These are phyloP conservation scores for Herpotrichia juniperi DNA, from an alignment of 2,329 filamentous ascomycete genomes.

Conservation along the genomic window DNA sequence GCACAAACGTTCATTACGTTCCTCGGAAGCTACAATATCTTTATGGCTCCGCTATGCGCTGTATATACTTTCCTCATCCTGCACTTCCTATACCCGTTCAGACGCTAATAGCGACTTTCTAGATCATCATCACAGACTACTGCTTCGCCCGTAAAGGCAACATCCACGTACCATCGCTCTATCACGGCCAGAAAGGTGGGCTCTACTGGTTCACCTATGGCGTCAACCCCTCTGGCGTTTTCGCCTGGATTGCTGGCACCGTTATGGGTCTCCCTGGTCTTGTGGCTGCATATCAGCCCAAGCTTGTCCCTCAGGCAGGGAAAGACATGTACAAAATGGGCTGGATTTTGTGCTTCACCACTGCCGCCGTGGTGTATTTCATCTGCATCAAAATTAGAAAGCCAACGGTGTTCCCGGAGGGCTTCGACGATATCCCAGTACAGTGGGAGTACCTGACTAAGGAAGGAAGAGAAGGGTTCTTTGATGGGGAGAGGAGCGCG, in stretches of 20 bases:
- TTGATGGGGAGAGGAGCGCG: constrained; percentile 30
- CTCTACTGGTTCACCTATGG: constrained; percentile 42
- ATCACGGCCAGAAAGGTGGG: constrained; percentile 18
- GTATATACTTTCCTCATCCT: neutral
- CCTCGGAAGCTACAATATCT: constrained; percentile 49
- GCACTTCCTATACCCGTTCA: neutral
- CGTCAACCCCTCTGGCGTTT: constrained; percentile 39
- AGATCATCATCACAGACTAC: constrained; percentile 50
- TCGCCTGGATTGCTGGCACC: constrained; percentile 36
- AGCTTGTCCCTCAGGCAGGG: constrained; percentile 36
- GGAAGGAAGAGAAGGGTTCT: constrained; percentile 34
- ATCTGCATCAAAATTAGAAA: constrained; percentile 22
- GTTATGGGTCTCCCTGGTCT: constrained; percentile 44
- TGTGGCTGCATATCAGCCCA: constrained; percentile 35
- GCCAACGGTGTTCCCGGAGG: constrained; percentile 22
- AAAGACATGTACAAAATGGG: constrained; percentile 46
- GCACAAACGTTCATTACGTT: constrained; percentile 52
- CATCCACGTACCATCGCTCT: constrained; percentile 48
- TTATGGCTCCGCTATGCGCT: constrained; percentile 49
- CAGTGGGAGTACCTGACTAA: constrained; percentile 32
- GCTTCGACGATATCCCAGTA: constrained; percentile 22
- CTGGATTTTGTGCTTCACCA: constrained; percentile 40
- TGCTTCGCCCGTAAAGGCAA: constrained; percentile 48
- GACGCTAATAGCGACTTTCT: neutral
- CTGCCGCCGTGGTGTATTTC: constrained; percentile 34